Evolutionary conservation across 2,329 filamentous ascomycete genomes (phyloP).

Genomic region (Colletotrichum navitas): DNA sequence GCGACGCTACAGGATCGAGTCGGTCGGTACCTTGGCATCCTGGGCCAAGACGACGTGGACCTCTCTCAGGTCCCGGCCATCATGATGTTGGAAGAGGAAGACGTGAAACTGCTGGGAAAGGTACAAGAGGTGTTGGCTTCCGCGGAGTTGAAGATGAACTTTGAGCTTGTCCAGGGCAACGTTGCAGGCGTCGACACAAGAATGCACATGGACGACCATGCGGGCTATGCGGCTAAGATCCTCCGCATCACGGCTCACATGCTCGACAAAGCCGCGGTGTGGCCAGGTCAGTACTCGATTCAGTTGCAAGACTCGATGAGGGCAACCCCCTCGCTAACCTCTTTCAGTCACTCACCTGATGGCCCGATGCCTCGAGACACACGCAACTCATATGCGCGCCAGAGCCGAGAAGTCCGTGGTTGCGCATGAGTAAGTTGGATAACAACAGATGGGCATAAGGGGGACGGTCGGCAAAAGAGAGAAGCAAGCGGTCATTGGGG

Average conservation of each 20-base stretch:
- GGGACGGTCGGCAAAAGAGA: not conserved
- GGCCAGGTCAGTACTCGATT: conserved; percentile 77
- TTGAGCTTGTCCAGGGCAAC: conserved; percentile 62
- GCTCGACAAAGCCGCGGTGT: conserved; percentile 89
- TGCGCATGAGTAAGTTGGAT: conserved; percentile 52
- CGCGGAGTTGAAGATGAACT: conserved; percentile 83
- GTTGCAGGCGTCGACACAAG: conserved; percentile 66
- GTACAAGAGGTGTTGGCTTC: conserved; percentile 82
- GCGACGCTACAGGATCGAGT: conserved; percentile 93
- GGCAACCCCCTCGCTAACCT: conserved; percentile 34
- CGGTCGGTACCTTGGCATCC: conserved; percentile 87
- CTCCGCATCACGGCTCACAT: conserved; percentile 87
- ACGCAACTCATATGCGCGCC: conserved; percentile 64
- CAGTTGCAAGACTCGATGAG: not conserved
- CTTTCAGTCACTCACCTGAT: conserved; percentile 64
- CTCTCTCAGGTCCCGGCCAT: conserved; percentile 84
- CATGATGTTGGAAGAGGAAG: conserved; percentile 92
- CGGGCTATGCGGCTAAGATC: conserved; percentile 87
- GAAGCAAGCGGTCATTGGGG: not conserved
- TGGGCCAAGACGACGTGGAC: conserved; percentile 87
- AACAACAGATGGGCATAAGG: no score
- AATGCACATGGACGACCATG: conserved; percentile 70
- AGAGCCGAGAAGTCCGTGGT: conserved; percentile 66
- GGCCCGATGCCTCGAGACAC: conserved; percentile 67
- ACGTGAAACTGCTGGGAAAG: conserved; percentile 86